Evolutionary conservation across 129 eudicot species (phyloP).

Genomic region (Tagetes erecta): DNA sequence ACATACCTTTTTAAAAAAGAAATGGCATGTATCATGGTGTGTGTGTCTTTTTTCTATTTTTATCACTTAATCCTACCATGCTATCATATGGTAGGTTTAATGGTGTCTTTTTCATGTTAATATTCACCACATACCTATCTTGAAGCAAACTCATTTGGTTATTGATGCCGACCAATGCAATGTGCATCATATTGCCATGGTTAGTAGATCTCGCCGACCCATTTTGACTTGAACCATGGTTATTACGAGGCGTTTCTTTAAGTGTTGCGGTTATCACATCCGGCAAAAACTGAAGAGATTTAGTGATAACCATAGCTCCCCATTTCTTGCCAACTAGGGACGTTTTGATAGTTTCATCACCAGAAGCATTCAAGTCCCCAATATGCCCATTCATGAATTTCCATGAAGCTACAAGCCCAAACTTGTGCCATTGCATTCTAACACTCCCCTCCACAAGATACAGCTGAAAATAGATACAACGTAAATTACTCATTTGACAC

Average conservation of each 20-base stretch:
- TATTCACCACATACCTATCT: slow-evolving; percentile 61
- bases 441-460: slow-evolving; percentile 91
- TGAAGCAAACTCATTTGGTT: slow-evolving; percentile 96
- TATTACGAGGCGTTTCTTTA: slow-evolving; percentile 56
- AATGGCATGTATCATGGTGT: background rate
- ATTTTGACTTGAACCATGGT: slow-evolving; percentile 34
- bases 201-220: slow-evolving; percentile 32
- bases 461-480: slow-evolving; percentile 54
- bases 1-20: background rate
- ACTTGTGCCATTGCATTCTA: slow-evolving; percentile 98
- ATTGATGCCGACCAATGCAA: slow-evolving; percentile 87
- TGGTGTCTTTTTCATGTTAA: too few relatives aligned
- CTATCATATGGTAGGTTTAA: too few relatives aligned
- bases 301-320: slow-evolving; percentile 98
- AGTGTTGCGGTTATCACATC: slow-evolving; percentile 70
- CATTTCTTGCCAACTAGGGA: slow-evolving; percentile 70
- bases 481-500: slow-evolving; percentile 42
- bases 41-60: too few relatives aligned
- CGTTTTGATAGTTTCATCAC: slow-evolving; percentile 35
- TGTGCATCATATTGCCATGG: slow-evolving; percentile 87
- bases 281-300: slow-evolving; percentile 80
- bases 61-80: too few relatives aligned
- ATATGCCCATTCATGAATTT: slow-evolving; percentile 82
- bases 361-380: slow-evolving; percentile 44
- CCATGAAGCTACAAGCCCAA: slow-evolving; percentile 95